Evolutionary conservation across 805 yeast genomes (phyloP), one percentile per base, ranked within the genome.

Genomic region (Kuraishia hungarica): DNA sequence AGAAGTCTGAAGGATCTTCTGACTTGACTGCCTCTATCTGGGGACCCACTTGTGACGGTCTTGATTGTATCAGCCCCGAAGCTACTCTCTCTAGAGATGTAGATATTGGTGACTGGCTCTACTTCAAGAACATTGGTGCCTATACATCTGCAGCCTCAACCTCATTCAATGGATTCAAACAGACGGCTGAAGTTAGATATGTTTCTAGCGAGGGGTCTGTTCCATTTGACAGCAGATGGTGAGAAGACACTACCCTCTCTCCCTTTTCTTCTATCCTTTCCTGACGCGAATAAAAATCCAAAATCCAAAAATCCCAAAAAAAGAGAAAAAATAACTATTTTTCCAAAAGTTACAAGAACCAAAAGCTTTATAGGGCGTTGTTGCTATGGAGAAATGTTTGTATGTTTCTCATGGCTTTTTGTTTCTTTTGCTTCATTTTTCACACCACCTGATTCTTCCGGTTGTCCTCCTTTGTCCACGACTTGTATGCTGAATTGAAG

Each of bases 11-110:
- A 3, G 48, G 55, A 10, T 50, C 57, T 51, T 53, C 55, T 53
- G 59, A 54, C 24, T 61, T 64, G 21, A 46, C 51, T 15, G 86
- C 80, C 54, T 88, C 96, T 2, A 78, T 94, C 57, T 93, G 99
- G 99, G 99, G 99, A 5, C 99, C 98, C 50, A 93, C 98, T 20
- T 93, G 99, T 73, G 99, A 93, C 71, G 97, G 97, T 2, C 76
- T 93, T 59, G 99, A 93, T 69, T 87, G 96, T 68, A 82, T 93
- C 56, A 68, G 87, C 20, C 68, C 74, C 51, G 75, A 73, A 43
- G 73, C 82, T 57, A 62, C 61, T 39, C 74, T 93, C 63, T 75
- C 84, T 20, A 75, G 79, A 54, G 82, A 83, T 47, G 83, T 90
- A 50, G 74, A 76, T 21, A 86, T 87, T 49, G 98, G 97, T 8